Conservation (phyloP, 352 stramenopile genomes). For the Globisporangium spinosum region DNA sequence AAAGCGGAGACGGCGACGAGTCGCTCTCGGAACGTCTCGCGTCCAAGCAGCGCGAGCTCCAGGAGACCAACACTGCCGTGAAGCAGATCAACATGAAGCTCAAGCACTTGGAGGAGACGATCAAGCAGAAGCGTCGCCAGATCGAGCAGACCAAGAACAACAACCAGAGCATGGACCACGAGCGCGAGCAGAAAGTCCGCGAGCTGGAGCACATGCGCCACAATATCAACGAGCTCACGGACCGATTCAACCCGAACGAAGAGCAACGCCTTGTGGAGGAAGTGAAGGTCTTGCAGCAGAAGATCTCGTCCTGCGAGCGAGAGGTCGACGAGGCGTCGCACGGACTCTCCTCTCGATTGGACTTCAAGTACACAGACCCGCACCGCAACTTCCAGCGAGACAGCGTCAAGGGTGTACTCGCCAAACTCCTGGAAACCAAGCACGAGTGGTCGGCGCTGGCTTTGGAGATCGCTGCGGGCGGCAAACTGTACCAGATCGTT, state of each 20-base stretch:
- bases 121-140: slow-evolving; percentile 69
- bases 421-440: slow-evolving; percentile 94
- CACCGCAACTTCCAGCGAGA: slow-evolving; percentile 92
- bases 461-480: slow-evolving; percentile 97
- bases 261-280: slow-evolving; percentile 59
- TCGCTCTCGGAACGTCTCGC: slow-evolving; percentile 74
- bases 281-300: slow-evolving; percentile 55
- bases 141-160: slow-evolving; percentile 71
- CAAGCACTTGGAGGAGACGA: slow-evolving; percentile 88
- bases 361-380: slow-evolving; percentile 96
- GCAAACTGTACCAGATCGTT: slow-evolving; percentile 98
- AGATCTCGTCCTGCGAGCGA: slow-evolving; percentile 69
- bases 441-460: slow-evolving; percentile 92
- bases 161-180: slow-evolving; percentile 67
- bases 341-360: slow-evolving; percentile 92
- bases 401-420: slow-evolving; percentile 97
- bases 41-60: slow-evolving; percentile 74
- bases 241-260: slow-evolving; percentile 74
- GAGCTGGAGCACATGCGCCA: slow-evolving; percentile 64
- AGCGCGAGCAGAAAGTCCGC: slow-evolving; percentile 56
- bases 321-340: slow-evolving; percentile 92
- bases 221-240: slow-evolving; percentile 54
- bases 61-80: slow-evolving; percentile 70
- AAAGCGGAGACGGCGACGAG: slow-evolving; percentile 68
- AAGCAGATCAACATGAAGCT: slow-evolving; percentile 94